phyloP scores from a whole-genome alignment of 352 stramenopile genomes.

The Blastocystis hominis region DNA sequence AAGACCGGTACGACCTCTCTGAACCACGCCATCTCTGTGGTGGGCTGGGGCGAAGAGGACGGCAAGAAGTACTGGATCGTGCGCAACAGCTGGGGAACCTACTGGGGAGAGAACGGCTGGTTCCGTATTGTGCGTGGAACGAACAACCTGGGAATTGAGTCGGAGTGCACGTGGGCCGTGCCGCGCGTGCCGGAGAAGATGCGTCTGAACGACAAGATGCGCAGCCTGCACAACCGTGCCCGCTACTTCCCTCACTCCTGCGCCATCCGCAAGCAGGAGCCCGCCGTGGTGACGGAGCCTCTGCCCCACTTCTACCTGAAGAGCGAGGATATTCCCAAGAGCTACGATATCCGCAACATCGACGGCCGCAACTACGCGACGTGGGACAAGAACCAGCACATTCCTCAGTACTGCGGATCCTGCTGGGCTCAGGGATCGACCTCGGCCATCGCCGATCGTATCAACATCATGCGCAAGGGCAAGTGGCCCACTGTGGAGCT shows the following conservation, averaged over 20 bases:
- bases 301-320: slow-evolving; percentile 72
- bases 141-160: slow-evolving; percentile 84
- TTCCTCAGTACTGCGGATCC: slow-evolving; percentile 82
- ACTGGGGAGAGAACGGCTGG: slow-evolving; percentile 87
- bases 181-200: slow-evolving; percentile 60
- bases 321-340: slow-evolving; percentile 73
- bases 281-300: slow-evolving; percentile 59
- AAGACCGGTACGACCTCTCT: slow-evolving; percentile 69
- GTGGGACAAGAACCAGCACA: slow-evolving; percentile 96
- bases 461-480: slow-evolving; percentile 76
- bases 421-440: slow-evolving; percentile 81
- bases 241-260: slow-evolving; percentile 78
- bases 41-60: slow-evolving; percentile 81
- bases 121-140: slow-evolving; percentile 79
- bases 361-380: slow-evolving; percentile 85
- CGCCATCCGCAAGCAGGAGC: slow-evolving; percentile 69
- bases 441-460: slow-evolving; percentile 77
- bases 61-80: slow-evolving; percentile 84
- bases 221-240: slow-evolving; percentile 69
- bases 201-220: slow-evolving; percentile 62
- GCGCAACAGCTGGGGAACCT: slow-evolving; percentile 83
- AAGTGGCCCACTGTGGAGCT: slow-evolving; percentile 75
- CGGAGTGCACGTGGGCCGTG: slow-evolving; percentile 80
- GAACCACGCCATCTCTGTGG: slow-evolving; percentile 85
- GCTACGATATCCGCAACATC: slow-evolving; percentile 85